Evolutionary conservation across 2,329 filamentous ascomycete genomes (phyloP).

Genomic region (Nemania diffusa): DNA sequence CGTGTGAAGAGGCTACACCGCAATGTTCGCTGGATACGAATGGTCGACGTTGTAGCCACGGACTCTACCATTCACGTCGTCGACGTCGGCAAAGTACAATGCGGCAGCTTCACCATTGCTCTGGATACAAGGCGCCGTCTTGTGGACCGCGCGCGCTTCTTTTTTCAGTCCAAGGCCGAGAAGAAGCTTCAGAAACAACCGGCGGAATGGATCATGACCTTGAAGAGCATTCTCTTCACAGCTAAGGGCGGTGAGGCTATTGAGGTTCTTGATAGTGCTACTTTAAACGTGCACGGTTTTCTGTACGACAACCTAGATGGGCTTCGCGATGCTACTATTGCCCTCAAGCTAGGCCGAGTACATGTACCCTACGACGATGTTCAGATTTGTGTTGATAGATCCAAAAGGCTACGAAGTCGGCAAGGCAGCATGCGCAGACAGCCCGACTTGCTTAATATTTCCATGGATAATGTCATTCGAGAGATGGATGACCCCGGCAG

Average conservation of each 20-base stretch:
- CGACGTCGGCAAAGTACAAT: constrained; percentile 84
- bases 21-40: constrained; percentile 85
- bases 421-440: constrained; percentile 48
- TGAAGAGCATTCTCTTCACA: constrained; percentile 89
- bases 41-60: constrained; percentile 88
- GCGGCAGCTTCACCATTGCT: constrained; percentile 84
- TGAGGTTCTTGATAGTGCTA: constrained; percentile 87
- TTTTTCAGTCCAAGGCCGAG: constrained; percentile 78
- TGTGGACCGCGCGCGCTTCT: constrained; percentile 88
- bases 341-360: constrained; percentile 88
- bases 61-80: constrained; percentile 81
- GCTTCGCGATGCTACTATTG: constrained; percentile 87
- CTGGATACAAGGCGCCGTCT: constrained; percentile 93
- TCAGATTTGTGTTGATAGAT: constrained; percentile 67
- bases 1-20: constrained; percentile 86
- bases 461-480: constrained; percentile 77
- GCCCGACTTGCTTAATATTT: constrained; percentile 67
- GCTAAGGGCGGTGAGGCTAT: constrained; percentile 84
- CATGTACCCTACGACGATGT: constrained; percentile 93
- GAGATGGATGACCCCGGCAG: constrained; percentile 77
- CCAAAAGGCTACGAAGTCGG: constrained; percentile 59
- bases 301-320: constrained; percentile 87
- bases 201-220: constrained; percentile 91
- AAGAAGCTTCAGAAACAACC: constrained; percentile 71
- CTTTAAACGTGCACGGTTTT: constrained; percentile 90